phyloP scores from a whole-genome alignment of 768 basidiomycete species.

The Naematelia encephala region DNA sequence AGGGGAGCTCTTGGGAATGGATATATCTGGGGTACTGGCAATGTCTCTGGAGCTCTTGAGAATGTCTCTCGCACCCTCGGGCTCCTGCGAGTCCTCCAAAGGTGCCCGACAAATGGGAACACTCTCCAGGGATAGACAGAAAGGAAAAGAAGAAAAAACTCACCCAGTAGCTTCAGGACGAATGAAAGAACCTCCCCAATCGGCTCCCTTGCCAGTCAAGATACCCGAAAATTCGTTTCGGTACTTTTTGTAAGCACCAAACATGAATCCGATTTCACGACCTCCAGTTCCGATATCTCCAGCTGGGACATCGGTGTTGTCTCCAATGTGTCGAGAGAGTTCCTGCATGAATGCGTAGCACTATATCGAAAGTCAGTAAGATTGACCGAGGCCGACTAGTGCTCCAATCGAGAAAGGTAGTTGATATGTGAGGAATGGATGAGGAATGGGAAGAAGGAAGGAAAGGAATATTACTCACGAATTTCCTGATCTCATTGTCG shows the following conservation, averaged over 20 bases:
- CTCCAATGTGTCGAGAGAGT: constrained; percentile 60
- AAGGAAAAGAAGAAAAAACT: no score
- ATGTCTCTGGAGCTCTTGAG: no score
- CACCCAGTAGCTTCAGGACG: constrained; percentile 60
- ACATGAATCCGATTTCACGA: constrained; percentile 71
- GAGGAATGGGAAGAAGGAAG: background rate
- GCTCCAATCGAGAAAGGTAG: no score
- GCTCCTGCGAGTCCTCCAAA: no score
- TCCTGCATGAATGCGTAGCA: constrained; percentile 66
- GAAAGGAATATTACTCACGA: constrained; percentile 51
- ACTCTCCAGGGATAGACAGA: no score
- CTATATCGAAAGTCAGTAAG: constrained; percentile 9
- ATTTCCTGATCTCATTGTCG: constrained; percentile 68
- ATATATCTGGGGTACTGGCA: no score
- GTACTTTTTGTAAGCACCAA: constrained; percentile 72
- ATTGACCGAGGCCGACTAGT: background rate
- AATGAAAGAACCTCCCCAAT: constrained; percentile 71
- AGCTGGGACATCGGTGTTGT: constrained; percentile 69
- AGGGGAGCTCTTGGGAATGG: no score
- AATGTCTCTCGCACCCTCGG: no score
- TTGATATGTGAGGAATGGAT: background rate
- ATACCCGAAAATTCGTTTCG: constrained; percentile 67
- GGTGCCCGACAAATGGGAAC: no score
- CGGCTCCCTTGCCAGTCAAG: constrained; percentile 67
- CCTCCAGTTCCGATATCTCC: constrained; percentile 69